Evolutionary conservation across 2,329 filamentous ascomycete genomes (phyloP), one percentile per base, ranked within the genome.

Genomic region (Cladorrhinum sp.): DNA sequence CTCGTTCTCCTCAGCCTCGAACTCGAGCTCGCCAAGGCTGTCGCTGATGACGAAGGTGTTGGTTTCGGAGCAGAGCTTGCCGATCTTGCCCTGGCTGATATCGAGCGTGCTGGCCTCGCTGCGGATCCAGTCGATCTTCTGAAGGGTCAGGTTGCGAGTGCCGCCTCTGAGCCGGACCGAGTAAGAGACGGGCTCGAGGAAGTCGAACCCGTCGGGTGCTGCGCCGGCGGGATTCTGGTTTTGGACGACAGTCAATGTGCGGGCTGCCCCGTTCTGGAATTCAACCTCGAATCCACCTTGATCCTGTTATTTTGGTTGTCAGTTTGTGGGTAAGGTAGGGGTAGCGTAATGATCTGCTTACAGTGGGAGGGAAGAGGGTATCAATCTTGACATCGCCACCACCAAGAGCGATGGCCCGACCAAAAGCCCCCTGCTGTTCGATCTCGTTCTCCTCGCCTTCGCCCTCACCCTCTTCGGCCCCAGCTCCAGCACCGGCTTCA

Each of bases 1-100:
- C 67, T 78, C 76, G 51, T 76, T 76, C 64, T 78, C 75, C 2
- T 77, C 76, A 1, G 58, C 72, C 65, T 78, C 76, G 46, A 77
- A 78, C 63, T 77, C 75, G n/a, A 73, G 67, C 67, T 77, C 75
- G 58, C 74, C 74, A 0, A 77, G 56, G 18, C 67, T 69, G 6
- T 66, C 64, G 30, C 72, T 72, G 46, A 77, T 71, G 57, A 76
- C 67, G 55, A 77, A 77, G 14, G 67, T 68, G 55, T 73, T 70
- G 36, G 72, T 69, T 21, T 75, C 72, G 7, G 67, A 64, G 62
- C 70, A 74, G 42, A 78, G 70, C 24, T 71, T 72, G 46, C 73
- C 75, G 33, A 77, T 66, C 57, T 72, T 65, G 21, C 73, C 73
- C 14, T 72, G 62, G 65, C 71, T 74, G 60, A 77, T 73, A 58